Evolutionary conservation across 2,329 filamentous ascomycete genomes (phyloP).

Genomic region (Paracorniculantispora psalliotae): DNA sequence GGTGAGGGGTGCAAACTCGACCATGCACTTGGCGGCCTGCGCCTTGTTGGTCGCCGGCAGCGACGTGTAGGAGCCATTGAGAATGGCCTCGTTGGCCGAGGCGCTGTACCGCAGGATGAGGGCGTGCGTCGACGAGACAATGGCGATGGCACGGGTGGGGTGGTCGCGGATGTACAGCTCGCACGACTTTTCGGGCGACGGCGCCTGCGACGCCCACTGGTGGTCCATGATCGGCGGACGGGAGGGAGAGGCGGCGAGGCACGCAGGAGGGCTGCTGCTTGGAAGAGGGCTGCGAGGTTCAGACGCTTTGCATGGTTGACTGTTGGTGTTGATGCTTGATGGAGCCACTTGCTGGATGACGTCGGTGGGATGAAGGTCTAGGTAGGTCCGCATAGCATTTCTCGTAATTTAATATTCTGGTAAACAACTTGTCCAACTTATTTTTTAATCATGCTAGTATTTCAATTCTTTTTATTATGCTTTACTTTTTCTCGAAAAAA

Average conservation of each 20-base stretch:
- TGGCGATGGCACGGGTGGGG: constrained; percentile 80
- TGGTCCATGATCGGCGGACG: constrained; percentile 41
- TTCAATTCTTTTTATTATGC: no score
- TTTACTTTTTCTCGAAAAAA: no score
- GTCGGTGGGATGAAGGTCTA: background rate
- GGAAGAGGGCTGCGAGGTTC: background rate
- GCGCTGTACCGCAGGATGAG: constrained; percentile 79
- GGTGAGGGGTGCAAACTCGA: constrained; percentile 70
- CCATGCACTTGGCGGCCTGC: constrained; percentile 66
- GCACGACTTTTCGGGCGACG: constrained; percentile 57
- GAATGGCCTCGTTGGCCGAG: constrained; percentile 53
- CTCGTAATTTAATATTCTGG: no score
- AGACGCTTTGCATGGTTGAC: background rate
- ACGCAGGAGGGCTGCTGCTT: constrained; percentile 3
- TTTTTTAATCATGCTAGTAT: background rate
- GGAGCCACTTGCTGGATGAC: constrained; percentile 5
- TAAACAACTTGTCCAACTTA: no score
- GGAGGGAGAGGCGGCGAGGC: constrained; percentile 2
- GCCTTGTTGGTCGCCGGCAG: constrained; percentile 41
- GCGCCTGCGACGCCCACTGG: constrained; percentile 43
- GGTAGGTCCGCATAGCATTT: background rate
- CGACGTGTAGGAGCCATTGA: constrained; percentile 55
- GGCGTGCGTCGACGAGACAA: constrained; percentile 73
- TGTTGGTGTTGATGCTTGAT: background rate
- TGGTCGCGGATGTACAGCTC: constrained; percentile 81